Percentiles rank a stretch among this genome's conserved stretches.
Conservation (phyloP, 2,329 filamentous ascomycete genomes). For the Pestalotiopsis sp. region DNA sequence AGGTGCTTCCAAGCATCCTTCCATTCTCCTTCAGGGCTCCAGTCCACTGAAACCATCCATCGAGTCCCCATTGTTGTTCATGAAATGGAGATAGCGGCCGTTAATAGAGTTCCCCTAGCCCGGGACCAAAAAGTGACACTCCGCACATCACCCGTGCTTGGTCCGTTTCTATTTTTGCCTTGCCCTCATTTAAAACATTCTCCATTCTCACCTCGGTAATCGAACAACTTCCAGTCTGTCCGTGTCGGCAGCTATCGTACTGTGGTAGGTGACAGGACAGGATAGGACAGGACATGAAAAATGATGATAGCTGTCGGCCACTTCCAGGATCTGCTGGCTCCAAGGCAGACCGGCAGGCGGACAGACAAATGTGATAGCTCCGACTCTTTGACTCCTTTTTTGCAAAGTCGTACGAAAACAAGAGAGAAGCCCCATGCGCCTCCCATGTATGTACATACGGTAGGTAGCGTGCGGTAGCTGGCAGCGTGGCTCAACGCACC, state of each 20-base stretch:
- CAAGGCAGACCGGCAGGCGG: no score
- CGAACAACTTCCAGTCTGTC: not conserved
- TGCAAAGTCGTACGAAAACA: no score
- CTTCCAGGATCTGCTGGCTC: no score
- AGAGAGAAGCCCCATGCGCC: not conserved
- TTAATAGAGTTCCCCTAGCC: constrained; percentile 1
- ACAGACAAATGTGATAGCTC: no score
- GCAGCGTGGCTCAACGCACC: not conserved
- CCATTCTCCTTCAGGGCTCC: not conserved
- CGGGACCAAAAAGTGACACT: not conserved
- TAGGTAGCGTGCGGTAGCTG: not conserved
- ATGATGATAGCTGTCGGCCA: no score
- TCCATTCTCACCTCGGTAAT: not conserved
- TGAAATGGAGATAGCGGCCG: not conserved
- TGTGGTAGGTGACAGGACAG: no score
- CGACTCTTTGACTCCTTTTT: no score
- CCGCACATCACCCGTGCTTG: not conserved
- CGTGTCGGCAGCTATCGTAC: not conserved
- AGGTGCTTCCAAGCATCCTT: not conserved
- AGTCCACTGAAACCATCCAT: not conserved
- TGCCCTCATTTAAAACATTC: not conserved
- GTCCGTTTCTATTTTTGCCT: constrained; percentile 4
- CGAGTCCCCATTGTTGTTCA: no score
- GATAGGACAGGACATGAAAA: no score
- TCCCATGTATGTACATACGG: not conserved